Percentiles rank a stretch among this genome's conserved stretches.
phyloP scores from a whole-genome alignment of 345 rosid genomes.

The Acer saccharum region DNA sequence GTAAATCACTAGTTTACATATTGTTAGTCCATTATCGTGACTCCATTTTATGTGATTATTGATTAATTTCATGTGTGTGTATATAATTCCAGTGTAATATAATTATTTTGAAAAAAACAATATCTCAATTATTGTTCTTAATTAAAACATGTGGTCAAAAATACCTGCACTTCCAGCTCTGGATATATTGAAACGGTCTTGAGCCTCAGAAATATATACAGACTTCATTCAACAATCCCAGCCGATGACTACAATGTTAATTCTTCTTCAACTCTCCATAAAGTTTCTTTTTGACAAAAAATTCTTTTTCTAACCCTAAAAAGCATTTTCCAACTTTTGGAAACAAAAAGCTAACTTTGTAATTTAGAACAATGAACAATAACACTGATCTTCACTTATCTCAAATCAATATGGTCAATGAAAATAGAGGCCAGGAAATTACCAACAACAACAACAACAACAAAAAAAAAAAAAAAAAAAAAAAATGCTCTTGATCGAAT shows the following conservation, averaged over 20 bases:
- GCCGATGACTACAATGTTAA: not conserved
- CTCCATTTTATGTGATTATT: too few species aligned
- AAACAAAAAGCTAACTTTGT: not conserved
- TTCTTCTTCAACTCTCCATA: not conserved
- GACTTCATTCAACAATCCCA: slow-evolving; percentile 12
- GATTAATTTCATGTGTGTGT: too few species aligned
- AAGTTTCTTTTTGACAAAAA: not conserved
- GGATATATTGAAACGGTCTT: not conserved
- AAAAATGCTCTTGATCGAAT: not conserved
- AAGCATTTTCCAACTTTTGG: slow-evolving; percentile 5
- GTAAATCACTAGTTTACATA: not conserved
- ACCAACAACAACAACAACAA: too few species aligned
- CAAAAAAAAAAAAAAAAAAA: not conserved
- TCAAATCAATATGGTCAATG: not conserved
- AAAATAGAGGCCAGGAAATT: too few species aligned
- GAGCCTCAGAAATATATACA: too few species aligned
- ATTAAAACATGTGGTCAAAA: slow-evolving; percentile 8
- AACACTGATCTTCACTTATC: not conserved
- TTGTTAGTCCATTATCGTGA: too few species aligned
- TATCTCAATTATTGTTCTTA: not conserved
- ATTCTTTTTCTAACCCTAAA: not conserved
- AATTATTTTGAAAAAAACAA: not conserved
- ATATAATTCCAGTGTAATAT: not conserved
- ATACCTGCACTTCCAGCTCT: slow-evolving; percentile 6
- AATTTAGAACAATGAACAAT: slow-evolving; percentile 2